These are phyloP conservation scores for Inosperma sp. DNA, from an alignment of 768 basidiomycete species.

Conservation along the genomic window DNA sequence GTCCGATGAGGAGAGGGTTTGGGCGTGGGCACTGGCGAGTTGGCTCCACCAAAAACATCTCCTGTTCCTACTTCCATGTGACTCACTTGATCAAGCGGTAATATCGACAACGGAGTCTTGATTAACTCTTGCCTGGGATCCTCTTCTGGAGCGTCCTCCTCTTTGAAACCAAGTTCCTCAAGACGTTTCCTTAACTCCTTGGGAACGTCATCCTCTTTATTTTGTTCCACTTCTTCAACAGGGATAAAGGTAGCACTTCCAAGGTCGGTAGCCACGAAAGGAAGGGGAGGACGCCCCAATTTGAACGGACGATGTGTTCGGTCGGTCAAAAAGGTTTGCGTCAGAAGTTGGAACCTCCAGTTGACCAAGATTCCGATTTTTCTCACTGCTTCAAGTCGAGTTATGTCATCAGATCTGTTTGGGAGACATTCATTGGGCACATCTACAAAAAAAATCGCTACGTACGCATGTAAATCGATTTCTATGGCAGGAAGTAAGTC, in stretches of 20 bases:
- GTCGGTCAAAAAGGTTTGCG: conserved; percentile 58
- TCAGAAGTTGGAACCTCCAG: conserved; percentile 66
- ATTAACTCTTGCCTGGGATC: conserved; percentile 58
- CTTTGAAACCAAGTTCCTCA: conserved; percentile 71
- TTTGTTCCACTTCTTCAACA: conserved; percentile 48
- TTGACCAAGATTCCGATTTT: conserved; percentile 54
- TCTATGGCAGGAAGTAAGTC: conserved; percentile 49
- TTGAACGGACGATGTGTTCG: conserved; percentile 65
- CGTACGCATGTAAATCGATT: conserved; percentile 52
- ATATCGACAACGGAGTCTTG: conserved; percentile 59
- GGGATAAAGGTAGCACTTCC: conserved; percentile 57
- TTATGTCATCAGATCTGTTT: conserved; percentile 43
- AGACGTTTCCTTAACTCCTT: conserved; percentile 60
- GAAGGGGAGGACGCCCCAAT: conserved; percentile 61
- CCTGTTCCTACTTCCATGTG: conserved; percentile 36
- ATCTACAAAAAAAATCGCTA: not conserved
- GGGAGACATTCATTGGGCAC: not conserved
- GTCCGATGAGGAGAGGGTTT: conserved; percentile 30
- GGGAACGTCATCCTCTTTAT: conserved; percentile 52
- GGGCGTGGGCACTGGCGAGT: conserved; percentile 31
- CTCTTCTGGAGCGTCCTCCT: conserved; percentile 46
- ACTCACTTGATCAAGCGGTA: conserved; percentile 56
- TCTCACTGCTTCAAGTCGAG: conserved; percentile 49
- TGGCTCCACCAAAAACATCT: conserved; percentile 20
- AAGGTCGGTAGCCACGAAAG: conserved; percentile 72